These are phyloP conservation scores for Escallonia rubra DNA, from an alignment of 129 eudicot genomes.

Conservation along the genomic window DNA sequence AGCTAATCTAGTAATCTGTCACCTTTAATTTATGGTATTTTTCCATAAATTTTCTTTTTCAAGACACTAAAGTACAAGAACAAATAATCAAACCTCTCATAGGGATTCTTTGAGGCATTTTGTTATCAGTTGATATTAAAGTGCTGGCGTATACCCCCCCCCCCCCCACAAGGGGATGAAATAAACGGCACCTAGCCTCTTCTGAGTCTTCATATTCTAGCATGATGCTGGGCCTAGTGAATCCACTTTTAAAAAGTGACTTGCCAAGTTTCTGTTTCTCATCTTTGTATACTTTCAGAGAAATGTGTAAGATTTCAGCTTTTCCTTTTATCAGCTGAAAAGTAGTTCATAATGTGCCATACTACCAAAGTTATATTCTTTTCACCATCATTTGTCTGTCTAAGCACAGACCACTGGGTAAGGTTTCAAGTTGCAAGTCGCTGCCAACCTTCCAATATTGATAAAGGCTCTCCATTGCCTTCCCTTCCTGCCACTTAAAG, in stretches of 20 bases:
- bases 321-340: conserved; percentile 15
- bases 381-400: conserved; percentile 28
- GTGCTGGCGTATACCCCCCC: conserved; percentile 5
- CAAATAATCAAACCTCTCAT: not conserved
- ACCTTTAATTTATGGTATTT: too few relatives aligned
- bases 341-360: conserved; percentile 28
- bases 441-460: conserved; percentile 2
- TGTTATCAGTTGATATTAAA: conserved; percentile 11
- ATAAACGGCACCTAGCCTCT: conserved; percentile 1
- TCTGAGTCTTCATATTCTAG: not conserved
- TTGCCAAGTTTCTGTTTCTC: not conserved
- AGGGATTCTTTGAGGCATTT: not conserved
- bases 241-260: conserved; percentile 10
- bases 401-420: conserved; percentile 25
- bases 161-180: conserved; percentile 1
- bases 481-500: not conserved
- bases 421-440: conserved; percentile 17
- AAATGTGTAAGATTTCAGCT: conserved; percentile 13
- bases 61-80: too few relatives aligned
- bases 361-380: conserved; percentile 4
- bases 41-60: too few relatives aligned
- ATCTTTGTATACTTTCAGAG: not conserved
- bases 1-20: too few relatives aligned
- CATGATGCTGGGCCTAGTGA: conserved; percentile 17
- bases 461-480: conserved; percentile 10